Evolutionary conservation across 2,329 filamentous ascomycete species (phyloP), one percentile per base, ranked within the genome.

Genomic region (Didymella segeticola): DNA sequence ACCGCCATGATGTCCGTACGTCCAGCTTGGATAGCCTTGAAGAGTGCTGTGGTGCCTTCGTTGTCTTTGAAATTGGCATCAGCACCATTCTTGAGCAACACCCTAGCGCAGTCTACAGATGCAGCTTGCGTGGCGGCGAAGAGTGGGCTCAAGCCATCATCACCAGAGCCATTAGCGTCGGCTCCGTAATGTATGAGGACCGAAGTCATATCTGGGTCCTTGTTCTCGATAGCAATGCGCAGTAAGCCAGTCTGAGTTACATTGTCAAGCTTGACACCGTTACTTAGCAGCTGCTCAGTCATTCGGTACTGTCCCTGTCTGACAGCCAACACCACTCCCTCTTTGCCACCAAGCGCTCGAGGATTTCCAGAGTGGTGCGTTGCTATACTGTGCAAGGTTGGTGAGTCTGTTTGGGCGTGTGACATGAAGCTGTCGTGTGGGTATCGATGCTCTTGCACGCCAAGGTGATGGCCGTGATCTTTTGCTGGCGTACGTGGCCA

Each of bases 281-380:
- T 57, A 7, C 70, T 64, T 3, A 73, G 61, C 7, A 73, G 55
- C 39, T 72, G 68, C 47, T 70, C 67, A 11, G 72, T 58, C 8
- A 83, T 84, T 9, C 86, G 84, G 56, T 89, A 88, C 71, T 88
- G 86, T 60, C 87, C 78, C 3, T 89, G 79, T 45, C 81, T 81
- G 0, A 85, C 84, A 5, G 81, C 85, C 20, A 83, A 82, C 79
- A 79, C 11, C 73, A 79, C 48, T 11, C 61, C 72, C 19, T 63
- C 61, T 47, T 72, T 76, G 6, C 74, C 70, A 26, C 67, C 69
- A 12, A 67, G 57, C 7, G 51, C 42, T 14, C 43, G 43, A 5
- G n/a, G 7, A 17, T 19, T 30, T 37, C 31, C 43, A 15, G 30
- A 20, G 3, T 20, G 31, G n/a, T 27, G 43, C 12, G 29, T 26